Evolutionary conservation across 805 yeast species (phyloP).

Genomic region (Cyberlindnera galapagoensis): DNA sequence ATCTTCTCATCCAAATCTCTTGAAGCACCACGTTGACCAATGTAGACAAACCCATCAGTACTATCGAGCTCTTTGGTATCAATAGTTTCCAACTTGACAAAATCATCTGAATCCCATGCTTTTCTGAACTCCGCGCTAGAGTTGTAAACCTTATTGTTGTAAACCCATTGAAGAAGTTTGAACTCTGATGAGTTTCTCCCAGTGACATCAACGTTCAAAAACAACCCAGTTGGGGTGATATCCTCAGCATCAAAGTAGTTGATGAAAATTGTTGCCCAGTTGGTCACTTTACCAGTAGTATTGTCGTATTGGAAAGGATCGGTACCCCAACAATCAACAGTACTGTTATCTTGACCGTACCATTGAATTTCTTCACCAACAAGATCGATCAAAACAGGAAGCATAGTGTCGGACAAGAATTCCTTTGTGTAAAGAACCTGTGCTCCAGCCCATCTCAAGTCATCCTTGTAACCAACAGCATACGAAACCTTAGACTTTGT

Average conservation of each 20-base stretch:
- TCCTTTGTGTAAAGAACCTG: constrained; percentile 5
- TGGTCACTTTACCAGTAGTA: constrained; percentile 11
- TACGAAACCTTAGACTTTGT: constrained; percentile 16
- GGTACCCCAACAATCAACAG: constrained; percentile 21
- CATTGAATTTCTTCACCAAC: constrained; percentile 16
- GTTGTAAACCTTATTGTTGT: constrained; percentile 18
- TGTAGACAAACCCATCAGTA: constrained; percentile 6
- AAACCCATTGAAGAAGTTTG: constrained; percentile 18
- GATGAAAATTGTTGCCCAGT: constrained; percentile 19
- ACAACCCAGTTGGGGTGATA: constrained; percentile 19
- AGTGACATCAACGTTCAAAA: constrained; percentile 17
- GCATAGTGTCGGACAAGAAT: constrained; percentile 8
- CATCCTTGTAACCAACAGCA: constrained; percentile 18
- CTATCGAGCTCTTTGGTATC: constrained; percentile 8
- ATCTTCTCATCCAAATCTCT: constrained; percentile 21
- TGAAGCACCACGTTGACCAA: constrained; percentile 13
- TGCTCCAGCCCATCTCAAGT: constrained; percentile 10
- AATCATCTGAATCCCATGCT: constrained; percentile 18
- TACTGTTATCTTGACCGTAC: constrained; percentile 18
- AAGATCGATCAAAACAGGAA: constrained; percentile 10
- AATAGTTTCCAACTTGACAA: constrained; percentile 15
- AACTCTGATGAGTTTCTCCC: constrained; percentile 18
- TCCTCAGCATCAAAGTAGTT: constrained; percentile 21
- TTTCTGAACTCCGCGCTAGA: constrained; percentile 21
- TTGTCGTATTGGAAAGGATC: constrained; percentile 19